Percentiles rank a stretch among this genome's conserved stretches.
Conservation (phyloP, 768 basidiomycete species). For the Mrakia frigida region DNA sequence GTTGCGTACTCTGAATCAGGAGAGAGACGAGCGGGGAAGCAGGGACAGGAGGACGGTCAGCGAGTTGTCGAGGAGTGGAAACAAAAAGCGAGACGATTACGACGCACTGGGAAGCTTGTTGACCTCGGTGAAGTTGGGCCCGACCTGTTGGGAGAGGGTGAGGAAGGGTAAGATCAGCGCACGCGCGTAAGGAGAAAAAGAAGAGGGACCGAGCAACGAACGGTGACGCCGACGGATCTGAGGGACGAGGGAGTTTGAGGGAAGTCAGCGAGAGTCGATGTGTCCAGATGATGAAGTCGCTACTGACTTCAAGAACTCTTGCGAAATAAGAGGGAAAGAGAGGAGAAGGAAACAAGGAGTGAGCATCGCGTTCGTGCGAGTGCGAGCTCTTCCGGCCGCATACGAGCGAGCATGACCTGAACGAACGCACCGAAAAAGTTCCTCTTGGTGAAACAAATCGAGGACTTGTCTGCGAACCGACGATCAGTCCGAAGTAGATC, state of each 20-base stretch:
- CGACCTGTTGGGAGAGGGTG: neutral
- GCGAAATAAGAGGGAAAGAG: neutral
- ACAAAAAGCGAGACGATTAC: neutral
- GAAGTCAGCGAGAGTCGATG: too few relatives aligned
- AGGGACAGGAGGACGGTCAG: neutral
- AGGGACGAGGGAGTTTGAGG: neutral
- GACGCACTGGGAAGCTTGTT: neutral
- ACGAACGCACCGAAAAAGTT: neutral
- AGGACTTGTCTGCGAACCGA: neutral
- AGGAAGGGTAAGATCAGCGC: neutral
- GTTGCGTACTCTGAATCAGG: neutral
- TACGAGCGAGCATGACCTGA: neutral
- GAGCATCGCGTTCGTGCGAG: too few relatives aligned
- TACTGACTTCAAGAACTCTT: neutral
- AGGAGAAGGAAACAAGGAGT: neutral
- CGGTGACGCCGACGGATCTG: constrained; percentile 4
- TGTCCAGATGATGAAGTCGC: neutral
- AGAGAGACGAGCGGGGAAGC: too few relatives aligned
- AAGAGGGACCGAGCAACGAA: neutral
- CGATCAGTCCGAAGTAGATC: neutral
- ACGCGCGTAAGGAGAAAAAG: neutral
- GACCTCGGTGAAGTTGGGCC: neutral
- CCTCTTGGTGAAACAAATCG: constrained; percentile 3
- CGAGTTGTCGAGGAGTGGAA: neutral
- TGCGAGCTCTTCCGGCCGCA: too few relatives aligned